Evolutionary conservation across 257 asterid genomes (phyloP).

Genomic region (Paulownia fortunei): DNA sequence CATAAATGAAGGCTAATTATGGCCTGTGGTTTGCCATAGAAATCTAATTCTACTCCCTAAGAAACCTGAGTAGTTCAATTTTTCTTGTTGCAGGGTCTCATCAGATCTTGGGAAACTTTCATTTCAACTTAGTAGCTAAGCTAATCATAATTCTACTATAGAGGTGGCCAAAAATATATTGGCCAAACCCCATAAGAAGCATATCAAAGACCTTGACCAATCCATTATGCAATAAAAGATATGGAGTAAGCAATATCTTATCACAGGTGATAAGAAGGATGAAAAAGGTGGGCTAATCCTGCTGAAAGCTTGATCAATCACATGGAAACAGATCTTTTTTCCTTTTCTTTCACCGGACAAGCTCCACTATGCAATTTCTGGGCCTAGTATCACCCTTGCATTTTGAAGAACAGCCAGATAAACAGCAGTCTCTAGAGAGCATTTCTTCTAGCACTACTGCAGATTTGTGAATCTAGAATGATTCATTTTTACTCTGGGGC

Average conservation of each 20-base stretch:
- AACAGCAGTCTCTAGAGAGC: not conserved
- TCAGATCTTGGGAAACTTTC: not conserved
- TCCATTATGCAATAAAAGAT: not conserved
- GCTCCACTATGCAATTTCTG: not conserved
- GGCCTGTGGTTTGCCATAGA: conserved; percentile 8
- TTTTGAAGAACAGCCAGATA: conserved; percentile 16
- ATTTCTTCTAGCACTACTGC: not conserved
- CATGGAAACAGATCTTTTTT: not conserved
- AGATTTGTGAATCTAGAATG: not conserved
- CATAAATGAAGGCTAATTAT: not conserved
- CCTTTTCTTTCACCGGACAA: not conserved
- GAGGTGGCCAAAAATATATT: not conserved
- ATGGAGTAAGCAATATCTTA: not conserved
- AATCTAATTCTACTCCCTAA: not conserved
- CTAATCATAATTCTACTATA: not conserved
- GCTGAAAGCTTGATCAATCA: not conserved
- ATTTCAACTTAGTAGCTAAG: not conserved
- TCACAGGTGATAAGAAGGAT: not conserved
- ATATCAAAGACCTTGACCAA: not conserved
- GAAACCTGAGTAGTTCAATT: not conserved
- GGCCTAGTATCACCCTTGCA: not conserved
- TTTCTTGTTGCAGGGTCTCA: not conserved
- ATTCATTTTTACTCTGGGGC: not conserved
- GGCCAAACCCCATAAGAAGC: not conserved
- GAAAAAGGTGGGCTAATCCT: not conserved